Conservation (phyloP, 1,139 yeast species). For the Schizosaccharomyces versatilis region DNA sequence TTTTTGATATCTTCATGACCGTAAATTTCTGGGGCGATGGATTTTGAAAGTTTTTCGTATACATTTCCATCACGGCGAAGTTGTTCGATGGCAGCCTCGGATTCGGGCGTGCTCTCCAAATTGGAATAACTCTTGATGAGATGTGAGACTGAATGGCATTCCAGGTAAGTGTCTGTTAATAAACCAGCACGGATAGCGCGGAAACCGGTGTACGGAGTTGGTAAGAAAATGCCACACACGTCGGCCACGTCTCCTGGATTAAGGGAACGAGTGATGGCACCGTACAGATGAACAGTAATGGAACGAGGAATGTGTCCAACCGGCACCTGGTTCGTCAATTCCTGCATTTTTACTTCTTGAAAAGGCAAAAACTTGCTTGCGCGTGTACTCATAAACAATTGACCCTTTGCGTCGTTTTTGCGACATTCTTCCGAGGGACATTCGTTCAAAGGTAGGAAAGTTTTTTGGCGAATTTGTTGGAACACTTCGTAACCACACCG, state of each 20-base stretch:
- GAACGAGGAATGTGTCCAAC: slow-evolving; percentile 93
- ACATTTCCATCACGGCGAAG: slow-evolving; percentile 42
- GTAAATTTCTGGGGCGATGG: slow-evolving; percentile 93
- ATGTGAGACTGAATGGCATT: slow-evolving; percentile 65
- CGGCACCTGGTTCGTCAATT: slow-evolving; percentile 86
- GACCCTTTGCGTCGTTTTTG: slow-evolving; percentile 66
- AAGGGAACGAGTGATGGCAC: slow-evolving; percentile 66
- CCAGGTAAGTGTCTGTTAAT: slow-evolving; percentile 79
- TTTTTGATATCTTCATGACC: slow-evolving; percentile 90
- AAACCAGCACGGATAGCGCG: slow-evolving; percentile 80
- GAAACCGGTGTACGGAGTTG: slow-evolving; percentile 89
- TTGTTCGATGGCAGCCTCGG: slow-evolving; percentile 32
- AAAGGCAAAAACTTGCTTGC: slow-evolving; percentile 88
- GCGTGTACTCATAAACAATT: slow-evolving; percentile 75
- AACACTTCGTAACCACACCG: slow-evolving; percentile 91
- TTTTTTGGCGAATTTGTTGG: slow-evolving; percentile 64
- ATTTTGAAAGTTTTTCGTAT: slow-evolving; percentile 58
- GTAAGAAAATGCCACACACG: slow-evolving; percentile 75
- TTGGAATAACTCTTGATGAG: slow-evolving; percentile 74
- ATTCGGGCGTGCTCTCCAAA: slow-evolving; percentile 35
- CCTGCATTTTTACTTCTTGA: slow-evolving; percentile 90
- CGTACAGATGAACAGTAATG: slow-evolving; percentile 65
- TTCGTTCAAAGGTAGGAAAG: slow-evolving; percentile 65
- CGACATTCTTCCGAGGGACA: slow-evolving; percentile 68
- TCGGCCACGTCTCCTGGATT: slow-evolving; percentile 93